Conservation (phyloP, 2,329 filamentous ascomycete genomes). For the Colletotrichum destructivum region DNA sequence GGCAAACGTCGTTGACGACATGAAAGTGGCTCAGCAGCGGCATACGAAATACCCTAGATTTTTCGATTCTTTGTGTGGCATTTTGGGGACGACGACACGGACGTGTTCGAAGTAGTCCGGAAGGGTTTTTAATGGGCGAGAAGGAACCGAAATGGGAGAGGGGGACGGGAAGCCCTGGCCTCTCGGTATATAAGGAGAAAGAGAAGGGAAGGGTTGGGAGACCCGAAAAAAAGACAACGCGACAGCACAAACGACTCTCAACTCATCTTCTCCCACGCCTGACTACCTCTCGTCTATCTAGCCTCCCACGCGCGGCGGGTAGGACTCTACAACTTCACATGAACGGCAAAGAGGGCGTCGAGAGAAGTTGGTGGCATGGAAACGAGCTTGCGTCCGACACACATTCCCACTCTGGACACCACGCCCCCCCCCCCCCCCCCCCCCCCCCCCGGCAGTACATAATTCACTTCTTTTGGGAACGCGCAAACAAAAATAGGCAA, state of each 20-base stretch:
- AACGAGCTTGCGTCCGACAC: conserved; percentile 1
- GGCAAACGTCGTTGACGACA: conserved; percentile 13
- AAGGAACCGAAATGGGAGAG: not conserved
- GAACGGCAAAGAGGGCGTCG: not conserved
- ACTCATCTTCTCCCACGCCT: not conserved
- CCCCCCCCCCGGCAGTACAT: conserved; percentile 29
- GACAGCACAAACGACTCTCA: not conserved
- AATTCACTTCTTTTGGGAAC: conserved; percentile 33
- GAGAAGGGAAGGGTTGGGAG: not conserved
- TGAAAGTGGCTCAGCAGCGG: conserved; percentile 24
- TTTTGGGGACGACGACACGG: not conserved
- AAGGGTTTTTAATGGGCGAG: not conserved
- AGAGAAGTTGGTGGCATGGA: not conserved
- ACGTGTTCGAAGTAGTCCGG: not conserved
- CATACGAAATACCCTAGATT: conserved; percentile 41
- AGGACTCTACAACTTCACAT: not conserved
- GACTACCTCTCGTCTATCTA: not conserved
- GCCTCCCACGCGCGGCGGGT: conserved; percentile 9
- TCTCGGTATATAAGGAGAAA: conserved; percentile 15
- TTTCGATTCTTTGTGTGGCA: conserved; percentile 32
- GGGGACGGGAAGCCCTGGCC: not conserved
- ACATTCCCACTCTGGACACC: not conserved
- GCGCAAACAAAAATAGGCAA: not conserved
- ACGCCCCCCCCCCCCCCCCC: not conserved
- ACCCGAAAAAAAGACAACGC: not conserved